phyloP scores from a whole-genome alignment of 164 flowering plant species.

The Nelumbo lutea region DNA sequence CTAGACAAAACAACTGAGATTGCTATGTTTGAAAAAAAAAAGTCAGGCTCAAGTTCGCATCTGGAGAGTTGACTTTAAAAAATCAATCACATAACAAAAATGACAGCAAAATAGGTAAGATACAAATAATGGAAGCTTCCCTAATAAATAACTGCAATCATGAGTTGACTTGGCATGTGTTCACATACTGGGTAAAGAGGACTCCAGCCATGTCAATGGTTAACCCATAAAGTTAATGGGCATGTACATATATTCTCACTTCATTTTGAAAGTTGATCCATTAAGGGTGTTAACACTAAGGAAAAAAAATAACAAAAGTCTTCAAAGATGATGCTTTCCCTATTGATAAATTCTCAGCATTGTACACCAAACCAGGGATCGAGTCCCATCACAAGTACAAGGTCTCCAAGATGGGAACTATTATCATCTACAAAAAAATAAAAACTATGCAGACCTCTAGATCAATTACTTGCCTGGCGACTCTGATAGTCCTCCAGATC shows the following conservation, averaged over 20 bases:
- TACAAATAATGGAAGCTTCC: too few relatives aligned
- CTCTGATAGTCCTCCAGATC: constrained; percentile 50
- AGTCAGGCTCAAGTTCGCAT: neutral
- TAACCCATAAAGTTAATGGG: neutral
- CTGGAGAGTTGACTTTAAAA: neutral
- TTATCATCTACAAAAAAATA: neutral
- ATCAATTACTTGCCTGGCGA: constrained; percentile 42
- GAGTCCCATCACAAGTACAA: too few relatives aligned
- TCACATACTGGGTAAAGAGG: neutral
- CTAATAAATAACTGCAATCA: neutral
- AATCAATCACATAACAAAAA: neutral
- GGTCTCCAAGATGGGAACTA: too few relatives aligned
- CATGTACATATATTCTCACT: too few relatives aligned
- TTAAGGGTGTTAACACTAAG: neutral
- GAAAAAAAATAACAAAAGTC: neutral
- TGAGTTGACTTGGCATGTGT: neutral
- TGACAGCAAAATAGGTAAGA: too few relatives aligned
- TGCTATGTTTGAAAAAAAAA: neutral
- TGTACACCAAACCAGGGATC: too few relatives aligned
- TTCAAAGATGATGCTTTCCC: too few relatives aligned
- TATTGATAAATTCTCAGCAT: too few relatives aligned
- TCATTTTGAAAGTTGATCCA: neutral
- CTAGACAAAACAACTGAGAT: neutral
- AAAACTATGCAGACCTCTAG: neutral
- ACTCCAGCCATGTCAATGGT: neutral